These are phyloP conservation scores for Clarireedia sp. DNA, from an alignment of 2,329 filamentous ascomycete species.

Conservation along the genomic window DNA sequence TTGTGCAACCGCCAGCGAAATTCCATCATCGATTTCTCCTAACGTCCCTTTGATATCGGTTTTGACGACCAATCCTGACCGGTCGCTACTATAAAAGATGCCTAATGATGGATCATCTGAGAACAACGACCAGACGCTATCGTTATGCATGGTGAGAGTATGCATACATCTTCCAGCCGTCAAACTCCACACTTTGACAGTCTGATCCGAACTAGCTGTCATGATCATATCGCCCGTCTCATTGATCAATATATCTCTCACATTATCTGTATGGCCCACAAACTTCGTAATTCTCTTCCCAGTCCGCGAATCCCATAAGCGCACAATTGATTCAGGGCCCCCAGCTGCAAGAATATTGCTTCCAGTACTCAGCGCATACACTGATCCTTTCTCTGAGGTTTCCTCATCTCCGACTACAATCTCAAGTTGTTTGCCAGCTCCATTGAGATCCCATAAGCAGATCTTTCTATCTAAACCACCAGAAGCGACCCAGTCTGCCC, in stretches of 20 bases:
- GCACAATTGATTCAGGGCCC: slow-evolving; percentile 85
- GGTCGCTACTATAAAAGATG: slow-evolving; percentile 91
- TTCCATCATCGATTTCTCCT: slow-evolving; percentile 72
- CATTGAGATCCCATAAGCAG: slow-evolving; percentile 86
- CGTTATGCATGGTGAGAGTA: slow-evolving; percentile 97
- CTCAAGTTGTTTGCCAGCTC: slow-evolving; percentile 75
- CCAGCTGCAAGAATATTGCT: slow-evolving; percentile 81
- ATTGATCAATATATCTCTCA: slow-evolving; percentile 84
- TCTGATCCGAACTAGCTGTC: slow-evolving; percentile 92
- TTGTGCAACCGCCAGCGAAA: slow-evolving; percentile 84
- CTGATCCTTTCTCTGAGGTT: slow-evolving; percentile 80
- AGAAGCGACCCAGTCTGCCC: slow-evolving; percentile 81
- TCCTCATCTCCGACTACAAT: slow-evolving; percentile 83
- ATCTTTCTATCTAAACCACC: slow-evolving; percentile 90
- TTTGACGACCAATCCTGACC: slow-evolving; percentile 89
- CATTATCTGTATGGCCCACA: slow-evolving; percentile 90
- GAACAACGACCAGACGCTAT: slow-evolving; percentile 93
- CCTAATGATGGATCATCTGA: slow-evolving; percentile 79
- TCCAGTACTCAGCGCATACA: slow-evolving; percentile 81
- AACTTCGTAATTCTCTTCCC: slow-evolving; percentile 93
- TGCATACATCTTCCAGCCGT: slow-evolving; percentile 94
- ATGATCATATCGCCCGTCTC: slow-evolving; percentile 84
- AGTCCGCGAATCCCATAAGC: slow-evolving; percentile 83
- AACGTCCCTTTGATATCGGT: slow-evolving; percentile 74
- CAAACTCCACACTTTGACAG: slow-evolving; percentile 96